Evolutionary conservation across 352 stramenopile species (phyloP).

Genomic region (Globisporangium abappressorium): DNA sequence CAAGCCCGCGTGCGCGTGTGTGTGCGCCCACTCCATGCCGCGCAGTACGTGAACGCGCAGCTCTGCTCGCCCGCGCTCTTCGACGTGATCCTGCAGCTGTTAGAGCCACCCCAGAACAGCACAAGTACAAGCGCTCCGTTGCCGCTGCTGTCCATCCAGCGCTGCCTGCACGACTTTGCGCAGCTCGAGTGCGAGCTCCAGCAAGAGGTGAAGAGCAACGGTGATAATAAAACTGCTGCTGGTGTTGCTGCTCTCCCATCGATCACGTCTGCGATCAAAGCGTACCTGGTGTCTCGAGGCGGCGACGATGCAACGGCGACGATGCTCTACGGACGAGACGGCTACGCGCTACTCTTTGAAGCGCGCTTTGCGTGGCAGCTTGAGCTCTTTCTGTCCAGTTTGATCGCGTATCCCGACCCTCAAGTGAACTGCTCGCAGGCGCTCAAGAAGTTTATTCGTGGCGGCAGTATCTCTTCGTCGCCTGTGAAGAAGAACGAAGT

Average conservation of each 20-base stretch:
- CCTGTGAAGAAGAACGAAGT: background rate
- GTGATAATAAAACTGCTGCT: background rate
- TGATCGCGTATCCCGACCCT: background rate
- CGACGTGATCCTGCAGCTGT: too few species aligned
- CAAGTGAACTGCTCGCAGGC: background rate
- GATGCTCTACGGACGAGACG: too few species aligned
- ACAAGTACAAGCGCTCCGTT: too few species aligned
- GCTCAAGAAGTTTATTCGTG: background rate
- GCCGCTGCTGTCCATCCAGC: background rate
- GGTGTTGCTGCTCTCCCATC: background rate
- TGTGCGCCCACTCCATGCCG: too few species aligned
- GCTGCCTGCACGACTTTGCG: conserved; percentile 4
- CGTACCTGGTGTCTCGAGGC: background rate
- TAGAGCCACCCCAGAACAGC: too few species aligned
- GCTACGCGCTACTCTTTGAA: background rate
- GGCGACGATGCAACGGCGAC: background rate
- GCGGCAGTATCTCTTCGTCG: background rate
- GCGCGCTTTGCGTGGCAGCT: conserved; percentile 7
- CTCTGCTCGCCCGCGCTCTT: too few species aligned
- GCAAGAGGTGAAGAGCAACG: background rate
- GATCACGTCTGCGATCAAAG: background rate
- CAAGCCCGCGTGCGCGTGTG: too few species aligned
- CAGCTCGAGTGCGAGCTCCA: conserved; percentile 1
- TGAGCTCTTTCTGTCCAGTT: background rate
- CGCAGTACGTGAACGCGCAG: too few species aligned